phyloP scores from a whole-genome alignment of 306 rosid genomes.

The Casuarina equisetifolia region DNA sequence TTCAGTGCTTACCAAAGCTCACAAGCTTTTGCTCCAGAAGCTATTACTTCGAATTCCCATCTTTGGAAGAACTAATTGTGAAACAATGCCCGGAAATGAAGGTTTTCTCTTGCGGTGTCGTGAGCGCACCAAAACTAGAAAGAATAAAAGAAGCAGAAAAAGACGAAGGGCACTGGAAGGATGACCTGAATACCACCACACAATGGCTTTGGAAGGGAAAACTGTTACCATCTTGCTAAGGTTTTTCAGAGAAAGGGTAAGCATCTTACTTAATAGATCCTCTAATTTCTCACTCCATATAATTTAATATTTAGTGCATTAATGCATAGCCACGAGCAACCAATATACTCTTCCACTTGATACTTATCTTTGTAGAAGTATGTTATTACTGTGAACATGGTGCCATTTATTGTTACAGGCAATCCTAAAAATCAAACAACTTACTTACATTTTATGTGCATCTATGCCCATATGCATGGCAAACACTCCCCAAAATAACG shows the following conservation, averaged over 20 bases:
- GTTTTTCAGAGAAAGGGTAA: not conserved
- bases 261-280: not conserved
- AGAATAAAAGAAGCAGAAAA: not conserved
- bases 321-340: not conserved
- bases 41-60: not conserved
- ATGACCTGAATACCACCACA: not conserved
- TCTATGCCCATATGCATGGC: too few relatives aligned
- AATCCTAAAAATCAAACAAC: too few relatives aligned
- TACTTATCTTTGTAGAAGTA: too few relatives aligned
- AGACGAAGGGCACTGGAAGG: conserved; percentile 3
- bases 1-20: not conserved
- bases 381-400: too few relatives aligned
- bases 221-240: not conserved
- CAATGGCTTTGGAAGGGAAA: not conserved
- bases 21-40: not conserved
- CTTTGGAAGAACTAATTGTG: not conserved
- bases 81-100: conserved; percentile 12
- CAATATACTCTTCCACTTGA: too few relatives aligned
- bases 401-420: too few relatives aligned
- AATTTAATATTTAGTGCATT: not conserved
- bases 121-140: not conserved
- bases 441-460: too few relatives aligned
- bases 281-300: not conserved
- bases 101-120: not conserved
- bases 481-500: too few relatives aligned